Percentiles rank a stretch among this genome's conserved stretches.
Evolutionary conservation across 2,329 filamentous ascomycete genomes (phyloP).

Genomic region (Cladosporium sp.): DNA sequence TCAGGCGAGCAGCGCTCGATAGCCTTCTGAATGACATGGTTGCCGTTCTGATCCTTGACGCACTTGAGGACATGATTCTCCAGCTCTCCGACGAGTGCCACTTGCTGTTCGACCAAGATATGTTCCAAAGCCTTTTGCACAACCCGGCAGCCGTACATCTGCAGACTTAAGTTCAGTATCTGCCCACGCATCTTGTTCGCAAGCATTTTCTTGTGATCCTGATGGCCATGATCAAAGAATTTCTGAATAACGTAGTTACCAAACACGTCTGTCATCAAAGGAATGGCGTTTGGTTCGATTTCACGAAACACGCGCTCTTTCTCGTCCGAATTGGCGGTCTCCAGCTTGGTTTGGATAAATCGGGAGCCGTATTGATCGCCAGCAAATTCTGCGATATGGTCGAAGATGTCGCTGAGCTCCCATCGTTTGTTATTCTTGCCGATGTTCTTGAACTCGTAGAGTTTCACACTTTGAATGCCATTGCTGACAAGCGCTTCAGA

Average conservation of each 20-base stretch:
- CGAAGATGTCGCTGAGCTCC: constrained; percentile 84
- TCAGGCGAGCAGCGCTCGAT: constrained; percentile 74
- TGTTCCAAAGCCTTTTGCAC: constrained; percentile 95
- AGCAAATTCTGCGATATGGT: constrained; percentile 86
- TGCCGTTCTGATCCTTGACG: constrained; percentile 84
- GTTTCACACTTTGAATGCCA: constrained; percentile 62
- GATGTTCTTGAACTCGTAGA: constrained; percentile 76
- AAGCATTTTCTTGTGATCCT: constrained; percentile 83
- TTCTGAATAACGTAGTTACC: constrained; percentile 99
- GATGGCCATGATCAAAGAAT: constrained; percentile 92
- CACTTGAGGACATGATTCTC: constrained; percentile 70
- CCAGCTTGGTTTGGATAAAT: constrained; percentile 90
- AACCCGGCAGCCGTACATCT: constrained; percentile 92
- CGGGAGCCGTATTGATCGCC: constrained; percentile 93
- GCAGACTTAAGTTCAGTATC: constrained; percentile 70
- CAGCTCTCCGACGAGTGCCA: constrained; percentile 75
- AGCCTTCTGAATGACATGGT: constrained; percentile 93
- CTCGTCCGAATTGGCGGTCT: constrained; percentile 90
- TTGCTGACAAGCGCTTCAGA: constrained; percentile 57
- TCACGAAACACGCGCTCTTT: constrained; percentile 88
- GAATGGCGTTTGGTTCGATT: constrained; percentile 75
- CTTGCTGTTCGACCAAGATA: constrained; percentile 87
- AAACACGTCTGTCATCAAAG: constrained; percentile 93
- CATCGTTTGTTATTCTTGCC: constrained; percentile 69
- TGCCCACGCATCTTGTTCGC: constrained; percentile 84